Base-by-base conservation (phyloP, 495 filamentous ascomycete species). In the Neurospora sp. region DNA sequence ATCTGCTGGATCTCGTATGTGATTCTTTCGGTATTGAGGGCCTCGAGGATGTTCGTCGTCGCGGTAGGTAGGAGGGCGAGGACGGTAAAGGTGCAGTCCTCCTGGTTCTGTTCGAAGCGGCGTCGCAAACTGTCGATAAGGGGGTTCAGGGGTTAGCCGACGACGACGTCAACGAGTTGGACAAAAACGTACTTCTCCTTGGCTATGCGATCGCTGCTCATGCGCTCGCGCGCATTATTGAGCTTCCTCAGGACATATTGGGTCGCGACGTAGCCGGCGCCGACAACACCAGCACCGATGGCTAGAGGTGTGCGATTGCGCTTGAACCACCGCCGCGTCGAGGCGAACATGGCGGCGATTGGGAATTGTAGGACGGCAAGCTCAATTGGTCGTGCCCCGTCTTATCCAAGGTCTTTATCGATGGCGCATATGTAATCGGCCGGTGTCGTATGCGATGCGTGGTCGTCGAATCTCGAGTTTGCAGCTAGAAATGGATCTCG, bases 61-160 rank as follows among this genome's bases (percentile, higher is more conserved):
- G 93, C 93, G 40, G 94, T 96, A 2, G 96, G 96, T 12, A 99
- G 86, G 70, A 99, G 86, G n/a, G 93, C 96, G 18, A 97, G 90
- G 35, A 98, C 93, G n/a, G 96, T 99, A 80, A 93, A 97, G 68
- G 94, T 97, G 81, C 96, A 99, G 82, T 98, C 96, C 79, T 97
- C 95, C 77, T 99, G 96, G 78, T 99, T 98, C 80, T 98, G 96
- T 80, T 98, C 92, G 84, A 99, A 99, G 75, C 96, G 91, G 71
- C 96, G 91, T 68, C 94, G 93, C 75, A 99, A 86, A 82, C 96
- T 98, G 73, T 65, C 53, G 53, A 35, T 16, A 70, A 31, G n/a
- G 47, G 39, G 35, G 47, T 45, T 14, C 20, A 44, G 31, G 39
- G 42, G 73, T 75, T 75, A 75, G 77, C 73, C 44, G 68, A 14